Base-by-base conservation (phyloP, 768 basidiomycete genomes). In the Tulasnella sp. region DNA sequence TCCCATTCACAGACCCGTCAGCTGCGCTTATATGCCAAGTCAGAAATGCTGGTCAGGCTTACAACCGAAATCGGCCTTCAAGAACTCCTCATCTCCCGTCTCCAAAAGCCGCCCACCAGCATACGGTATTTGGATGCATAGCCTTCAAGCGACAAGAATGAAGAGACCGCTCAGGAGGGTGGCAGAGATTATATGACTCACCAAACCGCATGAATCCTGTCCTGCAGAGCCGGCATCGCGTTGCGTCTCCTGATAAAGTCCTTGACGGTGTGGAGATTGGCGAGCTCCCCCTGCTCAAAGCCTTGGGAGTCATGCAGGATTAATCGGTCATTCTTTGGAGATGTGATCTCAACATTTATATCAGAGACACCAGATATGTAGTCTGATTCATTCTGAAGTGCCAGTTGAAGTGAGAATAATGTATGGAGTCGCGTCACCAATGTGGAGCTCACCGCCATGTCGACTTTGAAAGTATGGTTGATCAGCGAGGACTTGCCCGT, bases 401-500 rank as follows among this genome's bases (percentile, higher is more conserved):
- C 7, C 21, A 48, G 55, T 38, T 24, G 30, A 34, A 11, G 7
- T 38, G 34, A 7, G 34, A 7, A 7, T 38, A 38, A 38, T 38
- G 34, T 22, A 44, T 38, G 38, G 21, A 21, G 59, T 56, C 27
- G 12, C 53, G n/a, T 12, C 24, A 11, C 8, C 19, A 21, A 48
- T 22, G n/a, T 7, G 5, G 7, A n/a, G 30, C 50, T 8, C 10
- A 52, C 50, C 8, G 66, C 68, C 21, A 63, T 63, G 5, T 65
- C 49, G 38, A 69, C 63, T 17, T 65, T 65, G 65, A 70, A 71
- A n/a, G 68, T 61, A 15, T 49, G 51, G 12, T 62, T 62, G 60
- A 71, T 63, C 12, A 72, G 64, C 1, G 70, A 69, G 8, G 70
- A 68, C 63, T 72, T 72, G 4, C 70, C 70, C 0, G 66, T 62